Evolutionary conservation across 1,284 basidiomycete species (phyloP), one percentile per base, ranked within the genome.

Genomic region (Rhodotorula sp.): DNA sequence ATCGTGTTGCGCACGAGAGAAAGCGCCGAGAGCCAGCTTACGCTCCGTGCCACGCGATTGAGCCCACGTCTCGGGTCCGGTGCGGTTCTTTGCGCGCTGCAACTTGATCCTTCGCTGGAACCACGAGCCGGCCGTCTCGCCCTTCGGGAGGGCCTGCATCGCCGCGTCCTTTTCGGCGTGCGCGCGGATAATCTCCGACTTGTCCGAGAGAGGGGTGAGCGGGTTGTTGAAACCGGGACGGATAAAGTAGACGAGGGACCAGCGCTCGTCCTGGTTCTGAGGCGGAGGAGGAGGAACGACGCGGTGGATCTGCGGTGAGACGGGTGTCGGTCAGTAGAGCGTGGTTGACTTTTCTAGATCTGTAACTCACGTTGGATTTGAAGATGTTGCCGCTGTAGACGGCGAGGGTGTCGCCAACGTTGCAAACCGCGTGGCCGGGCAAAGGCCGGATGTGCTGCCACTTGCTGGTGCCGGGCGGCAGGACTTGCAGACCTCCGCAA

Each of bases 241-340:
- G 61, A 64, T 26, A 57, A 69, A 69, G 62, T 68, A 74, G 47
- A 72, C 75, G 52, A 74, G 64, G 23, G 72, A 74, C 75, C 75
- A 76, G 52, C 75, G 70, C 5, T 68, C 64, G 60, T 65, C 43
- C 23, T 56, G 34, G 58, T 68, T 55, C 47, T 76, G 75, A 1
- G 68, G 68, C 10, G 68, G 28, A 1, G 75, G 75, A 43, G 75
- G 75, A 8, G 75, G 72, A 14, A 85, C 80, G 5, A 85, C 84
- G 19, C 84, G 84, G 77, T 87, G 86, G 54, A 87, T 80, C 73
- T 86, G 87, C 21, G 85, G 12, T 2, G 34, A 6, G 19, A 6
- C 18, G 49, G 28, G 3, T 16, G 31, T 26, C 23, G 21, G 34
- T 56, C n/a, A 43, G 28, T 5, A 8, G 10, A 7, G 38, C 10